Conservation (phyloP, 257 asterid species). For the Ballota nigra region DNA sequence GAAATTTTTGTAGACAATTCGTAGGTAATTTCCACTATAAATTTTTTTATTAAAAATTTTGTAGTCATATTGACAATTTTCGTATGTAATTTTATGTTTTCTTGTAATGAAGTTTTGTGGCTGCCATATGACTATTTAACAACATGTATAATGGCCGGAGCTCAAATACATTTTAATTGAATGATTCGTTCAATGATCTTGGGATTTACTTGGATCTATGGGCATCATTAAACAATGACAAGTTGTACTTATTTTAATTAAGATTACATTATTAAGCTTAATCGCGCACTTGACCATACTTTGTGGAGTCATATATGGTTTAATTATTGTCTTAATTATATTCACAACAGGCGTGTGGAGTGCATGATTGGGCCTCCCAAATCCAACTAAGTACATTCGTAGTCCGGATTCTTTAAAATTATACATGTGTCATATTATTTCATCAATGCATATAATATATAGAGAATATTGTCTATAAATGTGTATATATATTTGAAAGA, state of each 20-base stretch:
- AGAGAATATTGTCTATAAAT: neutral
- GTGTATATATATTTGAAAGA: too few species aligned
- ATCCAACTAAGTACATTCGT: neutral
- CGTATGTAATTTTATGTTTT: too few species aligned
- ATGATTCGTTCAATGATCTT: constrained; percentile 21
- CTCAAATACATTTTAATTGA: neutral
- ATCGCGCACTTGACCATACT: constrained; percentile 22
- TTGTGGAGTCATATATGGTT: neutral
- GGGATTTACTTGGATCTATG: neutral
- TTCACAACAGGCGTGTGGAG: neutral
- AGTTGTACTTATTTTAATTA: constrained; percentile 2
- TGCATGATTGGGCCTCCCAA: neutral
- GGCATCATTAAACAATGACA: neutral
- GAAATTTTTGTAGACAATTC: too few species aligned
- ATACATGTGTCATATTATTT: neutral
- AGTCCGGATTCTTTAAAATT: neutral
- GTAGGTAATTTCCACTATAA: too few species aligned
- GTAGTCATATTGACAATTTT: too few species aligned
- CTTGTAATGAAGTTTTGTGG: too few species aligned
- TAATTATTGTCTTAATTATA: neutral
- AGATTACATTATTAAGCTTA: neutral
- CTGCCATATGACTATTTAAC: too few species aligned
- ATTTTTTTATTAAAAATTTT: too few species aligned
- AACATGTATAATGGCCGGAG: too few species aligned
- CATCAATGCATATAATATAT: neutral